These are phyloP conservation scores for Parmelia sp. DNA, from an alignment of 495 filamentous ascomycete genomes.

Conservation along the genomic window DNA sequence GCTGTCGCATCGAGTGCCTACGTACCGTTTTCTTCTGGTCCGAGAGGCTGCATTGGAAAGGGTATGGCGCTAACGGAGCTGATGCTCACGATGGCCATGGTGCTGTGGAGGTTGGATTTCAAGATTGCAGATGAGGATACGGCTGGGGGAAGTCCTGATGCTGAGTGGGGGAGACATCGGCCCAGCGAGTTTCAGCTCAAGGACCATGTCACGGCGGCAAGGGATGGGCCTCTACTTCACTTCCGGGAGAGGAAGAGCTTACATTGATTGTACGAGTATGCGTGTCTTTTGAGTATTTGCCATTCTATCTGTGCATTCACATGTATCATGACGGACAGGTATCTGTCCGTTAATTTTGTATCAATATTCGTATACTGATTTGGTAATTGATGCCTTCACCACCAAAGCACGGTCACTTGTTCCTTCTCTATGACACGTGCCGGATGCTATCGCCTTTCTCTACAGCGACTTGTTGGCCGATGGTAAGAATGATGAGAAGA, in stretches of 20 bases:
- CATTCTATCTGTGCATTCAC: too few species aligned
- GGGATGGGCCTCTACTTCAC: slow-evolving; percentile 36
- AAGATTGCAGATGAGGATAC: background rate
- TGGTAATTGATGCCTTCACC: too few species aligned
- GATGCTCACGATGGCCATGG: slow-evolving; percentile 43
- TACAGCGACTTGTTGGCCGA: too few species aligned
- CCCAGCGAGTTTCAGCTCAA: slow-evolving; percentile 35
- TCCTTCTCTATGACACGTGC: too few species aligned
- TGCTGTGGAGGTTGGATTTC: slow-evolving; percentile 31
- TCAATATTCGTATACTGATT: too few species aligned
- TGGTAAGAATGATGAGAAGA: too few species aligned
- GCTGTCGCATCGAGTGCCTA: slow-evolving; percentile 42
- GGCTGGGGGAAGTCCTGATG: slow-evolving; percentile 2
- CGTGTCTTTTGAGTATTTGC: too few species aligned
- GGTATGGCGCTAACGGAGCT: slow-evolving; percentile 52
- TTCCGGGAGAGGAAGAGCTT: slow-evolving; percentile 9
- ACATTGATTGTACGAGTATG: too few species aligned
- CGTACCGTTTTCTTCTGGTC: slow-evolving; percentile 52
- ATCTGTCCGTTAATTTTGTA: too few species aligned
- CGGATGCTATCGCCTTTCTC: too few species aligned
- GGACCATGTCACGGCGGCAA: slow-evolving; percentile 45
- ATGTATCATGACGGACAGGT: too few species aligned
- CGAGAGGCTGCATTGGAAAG: slow-evolving; percentile 53
- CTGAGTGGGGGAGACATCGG: slow-evolving; percentile 6
- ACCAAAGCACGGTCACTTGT: too few species aligned